A percentile compares a stretch with the other conserved stretches of the same genome.
phyloP scores from a whole-genome alignment of 352 stramenopile species.

The Stephanocyclus meneghinianus region DNA sequence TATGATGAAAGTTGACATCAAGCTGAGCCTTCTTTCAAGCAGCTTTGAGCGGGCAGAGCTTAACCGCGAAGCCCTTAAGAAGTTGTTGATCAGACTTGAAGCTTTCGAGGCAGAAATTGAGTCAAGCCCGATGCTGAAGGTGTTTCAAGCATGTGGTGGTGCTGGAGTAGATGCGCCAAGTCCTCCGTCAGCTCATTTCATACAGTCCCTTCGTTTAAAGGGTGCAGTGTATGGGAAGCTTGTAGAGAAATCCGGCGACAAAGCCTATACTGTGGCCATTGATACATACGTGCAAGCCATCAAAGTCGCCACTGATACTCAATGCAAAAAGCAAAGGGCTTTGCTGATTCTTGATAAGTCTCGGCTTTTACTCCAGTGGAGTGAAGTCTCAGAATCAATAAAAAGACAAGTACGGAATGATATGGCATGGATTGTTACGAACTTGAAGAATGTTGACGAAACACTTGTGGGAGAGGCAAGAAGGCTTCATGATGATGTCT shows the following conservation, averaged over 20 bases:
- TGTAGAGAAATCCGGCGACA: slow-evolving; percentile 15
- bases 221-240: slow-evolving; percentile 18
- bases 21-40: not conserved
- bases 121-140: slow-evolving; percentile 42
- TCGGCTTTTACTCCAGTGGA: slow-evolving; percentile 21
- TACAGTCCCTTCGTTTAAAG: slow-evolving; percentile 25
- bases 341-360: slow-evolving; percentile 23
- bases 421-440: slow-evolving; percentile 6
- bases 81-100: slow-evolving; percentile 15
- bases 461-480: slow-evolving; percentile 40
- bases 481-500: slow-evolving; percentile 22
- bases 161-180: slow-evolving; percentile 18
- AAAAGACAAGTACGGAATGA: slow-evolving; percentile 10
- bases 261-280: slow-evolving; percentile 9
- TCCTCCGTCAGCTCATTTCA: slow-evolving; percentile 18
- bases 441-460: slow-evolving; percentile 14
- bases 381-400: not conserved
- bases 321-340: slow-evolving; percentile 21
- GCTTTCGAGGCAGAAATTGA: slow-evolving; percentile 18
- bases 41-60: not conserved
- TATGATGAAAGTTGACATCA: slow-evolving; percentile 35
- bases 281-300: slow-evolving; percentile 43
- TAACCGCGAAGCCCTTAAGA: not conserved
- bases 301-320: slow-evolving; percentile 25
- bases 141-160: slow-evolving; percentile 50